Base-by-base conservation (phyloP, 768 basidiomycete genomes). In the Lactifluus volemus region DNA sequence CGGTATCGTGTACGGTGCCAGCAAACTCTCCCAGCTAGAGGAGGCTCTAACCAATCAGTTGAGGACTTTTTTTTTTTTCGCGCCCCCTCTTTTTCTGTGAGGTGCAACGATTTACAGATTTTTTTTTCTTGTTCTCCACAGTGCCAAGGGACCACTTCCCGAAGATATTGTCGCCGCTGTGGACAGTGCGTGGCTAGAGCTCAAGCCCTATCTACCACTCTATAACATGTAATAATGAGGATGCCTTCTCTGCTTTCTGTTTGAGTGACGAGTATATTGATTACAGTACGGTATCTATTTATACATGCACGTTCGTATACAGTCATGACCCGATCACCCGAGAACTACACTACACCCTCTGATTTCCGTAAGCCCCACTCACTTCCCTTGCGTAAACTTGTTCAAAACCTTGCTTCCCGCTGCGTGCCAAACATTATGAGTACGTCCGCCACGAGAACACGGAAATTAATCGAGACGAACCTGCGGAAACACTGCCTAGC, bases 1-100 rank as follows among this genome's bases (percentile, higher is more conserved):
- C n/a, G 70, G 71, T 45, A 67, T 76, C 63, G 70, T 79, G 59
- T 75, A 78, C 59, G 78, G 77, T 9, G 76, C 74, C 3, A 71
- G 70, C 32, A 72, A 68, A 30, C 53, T 70, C 49, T 66, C 65
- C n/a, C 78, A 78, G 55, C 68, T 78, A 38, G 73, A 76, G 25
- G 41, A 34, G 9, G 41, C 53, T 42, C 52, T 66, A 10, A n/a
- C 32, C 10, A 39, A 66, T 54, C 66, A 62, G 68, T 65, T 42
- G 38, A 38, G 25, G 19, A 41, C 15, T 5, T 19, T 8, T 19
- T 45, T 19, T 45, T 7, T 44, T n/a, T n/a, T n/a, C n/a, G 12
- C 14, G 19, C 8, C 12, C 19, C 4, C 4, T 15, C 1, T 45
- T 0, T 17, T 17, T 32, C 25, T 42, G 3, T 21, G 21, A 4